Evolutionary conservation across 805 yeast species (phyloP).

Genomic region (Spathaspora gorwiae): DNA sequence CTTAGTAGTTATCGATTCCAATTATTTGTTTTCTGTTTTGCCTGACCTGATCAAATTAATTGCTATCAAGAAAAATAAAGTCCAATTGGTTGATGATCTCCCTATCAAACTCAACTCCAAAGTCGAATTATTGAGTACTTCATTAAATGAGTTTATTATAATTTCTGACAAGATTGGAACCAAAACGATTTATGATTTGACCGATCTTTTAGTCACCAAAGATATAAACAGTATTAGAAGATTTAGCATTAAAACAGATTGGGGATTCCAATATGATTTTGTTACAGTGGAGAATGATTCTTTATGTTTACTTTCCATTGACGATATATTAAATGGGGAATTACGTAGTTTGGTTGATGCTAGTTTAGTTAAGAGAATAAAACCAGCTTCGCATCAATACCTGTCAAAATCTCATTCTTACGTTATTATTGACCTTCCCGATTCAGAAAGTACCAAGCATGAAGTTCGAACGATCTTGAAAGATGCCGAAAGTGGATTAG

Average conservation of each 20-base stretch:
- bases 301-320: conserved; percentile 2
- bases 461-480: conserved; percentile 29
- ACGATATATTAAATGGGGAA: conserved; percentile 3
- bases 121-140: conserved; percentile 3
- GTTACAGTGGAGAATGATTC: conserved; percentile 5
- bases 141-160: conserved; percentile 8
- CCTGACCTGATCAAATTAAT: conserved; percentile 3
- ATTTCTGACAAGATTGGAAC: conserved; percentile 2
- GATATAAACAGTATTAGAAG: conserved; percentile 14
- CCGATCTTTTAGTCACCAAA: conserved; percentile 16
- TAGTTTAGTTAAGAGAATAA: background rate
- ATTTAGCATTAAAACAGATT: conserved; percentile 4
- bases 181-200: conserved; percentile 15
- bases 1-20: conserved; percentile 4
- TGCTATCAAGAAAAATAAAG: background rate
- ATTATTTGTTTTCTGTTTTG: conserved; percentile 2
- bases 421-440: conserved; percentile 30
- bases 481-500: conserved; percentile 17
- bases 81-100: background rate
- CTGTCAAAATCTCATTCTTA: conserved; percentile 7
- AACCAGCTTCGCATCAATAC: conserved; percentile 3
- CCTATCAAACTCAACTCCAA: background rate
- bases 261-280: conserved; percentile 6
- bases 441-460: conserved; percentile 20
- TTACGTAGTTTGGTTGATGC: conserved; percentile 8